Evolutionary conservation across 768 basidiomycete species (phyloP), one percentile per base, ranked within the genome.

Genomic region (Xerocomus spinulosus): DNA sequence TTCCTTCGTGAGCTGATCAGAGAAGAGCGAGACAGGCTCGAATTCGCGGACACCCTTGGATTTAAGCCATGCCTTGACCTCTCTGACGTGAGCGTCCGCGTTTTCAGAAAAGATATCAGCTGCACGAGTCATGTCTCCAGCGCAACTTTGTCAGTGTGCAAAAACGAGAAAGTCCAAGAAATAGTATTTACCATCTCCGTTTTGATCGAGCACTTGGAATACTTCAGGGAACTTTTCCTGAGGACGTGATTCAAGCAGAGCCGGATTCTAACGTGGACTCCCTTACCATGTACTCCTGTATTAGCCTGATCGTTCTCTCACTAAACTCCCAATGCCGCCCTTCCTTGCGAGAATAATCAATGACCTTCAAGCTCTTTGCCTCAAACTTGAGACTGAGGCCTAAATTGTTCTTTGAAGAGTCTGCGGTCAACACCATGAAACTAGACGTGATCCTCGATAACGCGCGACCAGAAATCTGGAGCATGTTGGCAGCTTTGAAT

Each of bases 341-440:
- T 24, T 85, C 81, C 68, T 95, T 94, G 51, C 81, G 77, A 7
- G 92, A 86, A 68, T 96, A 97, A 52, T 90, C 88, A 37, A 96
- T 75, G 2, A 99, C 96, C 68, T 98, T 99, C 58, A 92, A 66
- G 9, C 83, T 79, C 68, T 96, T 98, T 12, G 82, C 88, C 61
- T 99, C 96, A 53, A 96, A 99, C 66, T 99, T 99, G 56, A 99
- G 78, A 63, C 89, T 91, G 34, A 99, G 77, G 3, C 96, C 96
- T 25, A 98, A 70, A 62, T 99, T 98, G 46, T 77, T 79, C 72
- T 96, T 97, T 49, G 79, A 75, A 9, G 78, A 78, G 58, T 91
- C 91, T 0, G 78, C 71, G 0, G 79, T 80, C 48, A 91, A 66
- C 34, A 97, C 89, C 82, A 97, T 84, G 61, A 97, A 83, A 61